These are phyloP conservation scores for Stephanodiscus minutulus DNA, from an alignment of 108 stramenopile species.

Conservation along the genomic window DNA sequence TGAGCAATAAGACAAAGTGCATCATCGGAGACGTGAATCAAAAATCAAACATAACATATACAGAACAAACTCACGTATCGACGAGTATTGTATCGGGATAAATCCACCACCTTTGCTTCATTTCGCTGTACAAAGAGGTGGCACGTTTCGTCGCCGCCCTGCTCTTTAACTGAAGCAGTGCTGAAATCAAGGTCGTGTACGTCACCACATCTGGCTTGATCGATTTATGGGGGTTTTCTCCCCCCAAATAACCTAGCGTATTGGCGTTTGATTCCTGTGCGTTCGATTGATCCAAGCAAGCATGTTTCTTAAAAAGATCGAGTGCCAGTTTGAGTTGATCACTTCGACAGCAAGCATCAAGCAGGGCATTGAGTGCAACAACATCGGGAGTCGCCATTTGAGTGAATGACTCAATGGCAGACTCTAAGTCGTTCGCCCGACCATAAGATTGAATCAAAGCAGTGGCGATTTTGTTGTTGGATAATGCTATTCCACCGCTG, in stretches of 20 bases:
- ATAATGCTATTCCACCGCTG: slow-evolving; percentile 43
- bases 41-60: slow-evolving; percentile 1
- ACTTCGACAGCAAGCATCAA: slow-evolving; percentile 68
- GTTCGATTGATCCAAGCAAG: slow-evolving; percentile 43
- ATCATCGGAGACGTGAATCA: neutral
- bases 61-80: slow-evolving; percentile 60
- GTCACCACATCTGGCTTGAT: slow-evolving; percentile 75
- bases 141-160: slow-evolving; percentile 51
- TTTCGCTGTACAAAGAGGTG: slow-evolving; percentile 61
- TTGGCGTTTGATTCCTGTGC: neutral
- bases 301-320: slow-evolving; percentile 53
- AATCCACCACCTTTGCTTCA: slow-evolving; percentile 63
- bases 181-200: slow-evolving; percentile 69
- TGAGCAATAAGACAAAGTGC: neutral
- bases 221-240: neutral
- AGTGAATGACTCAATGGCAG: slow-evolving; percentile 56
- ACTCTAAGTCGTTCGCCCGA: slow-evolving; percentile 52
- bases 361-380: slow-evolving; percentile 73
- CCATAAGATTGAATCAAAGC: slow-evolving; percentile 70
- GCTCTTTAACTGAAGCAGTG: slow-evolving; percentile 56
- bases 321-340: slow-evolving; percentile 58
- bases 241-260: slow-evolving; percentile 5
- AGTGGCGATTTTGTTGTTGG: slow-evolving; percentile 59
- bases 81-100: slow-evolving; percentile 69
- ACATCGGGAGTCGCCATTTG: slow-evolving; percentile 61